These are phyloP conservation scores for Leptodermis oblonga DNA, from an alignment of 257 asterid species.

Conservation along the genomic window DNA sequence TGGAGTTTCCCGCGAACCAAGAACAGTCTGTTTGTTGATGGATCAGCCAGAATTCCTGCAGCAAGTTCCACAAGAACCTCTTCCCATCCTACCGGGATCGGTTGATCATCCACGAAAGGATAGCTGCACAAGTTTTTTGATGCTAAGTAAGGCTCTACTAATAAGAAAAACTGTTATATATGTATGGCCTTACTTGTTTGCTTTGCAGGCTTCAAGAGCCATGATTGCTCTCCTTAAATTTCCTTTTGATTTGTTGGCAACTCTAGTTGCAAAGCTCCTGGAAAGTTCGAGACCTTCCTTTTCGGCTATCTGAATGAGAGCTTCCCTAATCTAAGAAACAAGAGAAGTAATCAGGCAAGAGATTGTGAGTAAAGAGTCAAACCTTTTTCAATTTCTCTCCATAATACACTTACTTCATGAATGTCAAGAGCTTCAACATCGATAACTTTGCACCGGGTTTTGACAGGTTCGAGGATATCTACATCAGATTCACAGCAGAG, in stretches of 20 bases:
- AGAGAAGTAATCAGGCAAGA: slow-evolving; percentile 8
- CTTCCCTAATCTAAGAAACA: slow-evolving; percentile 56
- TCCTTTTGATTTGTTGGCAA: slow-evolving; percentile 72
- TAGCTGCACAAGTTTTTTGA: slow-evolving; percentile 42
- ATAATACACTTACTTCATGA: slow-evolving; percentile 52
- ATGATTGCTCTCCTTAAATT: slow-evolving; percentile 75
- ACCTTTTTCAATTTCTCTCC: no score
- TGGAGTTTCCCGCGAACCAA: slow-evolving; percentile 61
- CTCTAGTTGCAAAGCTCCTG: slow-evolving; percentile 66
- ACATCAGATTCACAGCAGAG: slow-evolving; percentile 74
- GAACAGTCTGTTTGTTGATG: slow-evolving; percentile 56
- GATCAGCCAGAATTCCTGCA: slow-evolving; percentile 61
- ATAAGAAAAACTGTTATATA: slow-evolving; percentile 3
- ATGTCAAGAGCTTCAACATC: slow-evolving; percentile 55
- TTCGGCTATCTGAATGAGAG: slow-evolving; percentile 66
- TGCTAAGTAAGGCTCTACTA: slow-evolving; percentile 13
- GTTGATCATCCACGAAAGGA: slow-evolving; percentile 83
- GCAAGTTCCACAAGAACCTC: slow-evolving; percentile 63
- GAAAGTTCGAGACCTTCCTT: slow-evolving; percentile 74
- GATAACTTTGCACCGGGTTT: slow-evolving; percentile 52
- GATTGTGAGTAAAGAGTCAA: background rate
- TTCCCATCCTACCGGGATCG: slow-evolving; percentile 81
- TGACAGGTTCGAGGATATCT: slow-evolving; percentile 63
- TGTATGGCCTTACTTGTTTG: slow-evolving; percentile 50
- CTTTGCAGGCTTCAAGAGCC: slow-evolving; percentile 95